Conservation (phyloP, 306 rosid genomes). For the Bauhinia variegata region DNA sequence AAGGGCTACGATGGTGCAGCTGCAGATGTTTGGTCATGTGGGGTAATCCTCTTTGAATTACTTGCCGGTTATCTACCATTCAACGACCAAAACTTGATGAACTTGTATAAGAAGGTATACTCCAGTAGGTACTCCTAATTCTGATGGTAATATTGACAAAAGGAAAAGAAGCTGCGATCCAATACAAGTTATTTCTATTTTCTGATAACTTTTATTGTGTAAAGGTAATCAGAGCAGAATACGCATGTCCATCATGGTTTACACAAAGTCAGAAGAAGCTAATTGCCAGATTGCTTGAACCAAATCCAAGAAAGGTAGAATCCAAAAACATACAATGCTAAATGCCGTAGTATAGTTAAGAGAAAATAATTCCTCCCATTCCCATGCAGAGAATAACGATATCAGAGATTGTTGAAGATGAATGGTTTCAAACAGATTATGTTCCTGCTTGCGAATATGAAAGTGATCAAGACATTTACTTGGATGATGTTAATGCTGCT, state of each 20-base stretch:
- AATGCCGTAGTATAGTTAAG: conserved; percentile 10
- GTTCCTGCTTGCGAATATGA: conserved; percentile 49
- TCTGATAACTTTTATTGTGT: conserved; percentile 34
- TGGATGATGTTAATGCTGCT: conserved; percentile 57
- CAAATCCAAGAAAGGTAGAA: conserved; percentile 57
- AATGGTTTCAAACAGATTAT: conserved; percentile 77
- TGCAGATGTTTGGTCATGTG: conserved; percentile 92
- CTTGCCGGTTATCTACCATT: conserved; percentile 79
- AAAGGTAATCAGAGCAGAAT: conserved; percentile 72
- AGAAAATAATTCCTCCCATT: conserved; percentile 6
- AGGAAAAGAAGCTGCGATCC: neutral
- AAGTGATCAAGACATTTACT: conserved; percentile 39
- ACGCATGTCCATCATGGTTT: conserved; percentile 67
- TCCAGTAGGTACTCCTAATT: neutral
- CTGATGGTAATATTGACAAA: neutral
- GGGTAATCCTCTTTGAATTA: conserved; percentile 77
- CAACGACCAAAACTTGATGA: conserved; percentile 63
- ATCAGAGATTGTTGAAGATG: conserved; percentile 59
- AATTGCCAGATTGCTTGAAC: conserved; percentile 63
- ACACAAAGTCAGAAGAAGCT: conserved; percentile 61
- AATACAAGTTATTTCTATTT: conserved; percentile 22
- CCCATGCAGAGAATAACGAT: conserved; percentile 60
- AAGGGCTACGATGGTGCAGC: conserved; percentile 76
- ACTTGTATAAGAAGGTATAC: conserved; percentile 67
- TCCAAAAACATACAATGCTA: neutral